Evolutionary conservation across 768 basidiomycete species (phyloP).

Genomic region (Boletus subparvulus): DNA sequence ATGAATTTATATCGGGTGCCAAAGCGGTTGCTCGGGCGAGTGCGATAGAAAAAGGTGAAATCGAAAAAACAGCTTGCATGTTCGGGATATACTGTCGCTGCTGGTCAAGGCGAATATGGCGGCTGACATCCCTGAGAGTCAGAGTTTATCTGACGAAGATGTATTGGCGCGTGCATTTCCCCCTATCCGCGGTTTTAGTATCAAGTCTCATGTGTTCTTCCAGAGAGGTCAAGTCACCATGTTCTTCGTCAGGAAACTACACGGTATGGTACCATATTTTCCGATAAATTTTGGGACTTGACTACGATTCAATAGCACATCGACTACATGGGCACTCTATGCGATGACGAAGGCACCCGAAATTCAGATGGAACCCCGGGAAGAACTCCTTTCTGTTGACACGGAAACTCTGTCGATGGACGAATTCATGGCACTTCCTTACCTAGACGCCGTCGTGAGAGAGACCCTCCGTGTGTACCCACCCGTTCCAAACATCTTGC

Average conservation of each 20-base stretch:
- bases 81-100: conserved; percentile 59
- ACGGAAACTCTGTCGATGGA: no score
- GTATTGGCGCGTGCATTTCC: conserved; percentile 54
- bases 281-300: not conserved
- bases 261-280: no score
- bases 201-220: no score
- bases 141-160: conserved; percentile 61
- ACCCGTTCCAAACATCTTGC: conserved; percentile 44
- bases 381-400: no score
- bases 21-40: conserved; percentile 38
- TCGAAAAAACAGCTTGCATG: conserved; percentile 35
- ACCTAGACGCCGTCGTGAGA: no score
- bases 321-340: conserved; percentile 58
- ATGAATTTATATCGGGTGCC: conserved; percentile 46
- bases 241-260: no score
- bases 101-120: conserved; percentile 65
- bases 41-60: conserved; percentile 28
- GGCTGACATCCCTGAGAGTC: conserved; percentile 52
- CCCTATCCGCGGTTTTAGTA: no score
- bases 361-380: conserved; percentile 50
- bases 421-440: no score
- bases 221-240: no score
- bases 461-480: conserved; percentile 33
- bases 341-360: conserved; percentile 48
- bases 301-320: conserved; percentile 26